These are phyloP conservation scores for Trifolium fragiferum DNA, from an alignment of 306 rosid genomes.

Conservation along the genomic window DNA sequence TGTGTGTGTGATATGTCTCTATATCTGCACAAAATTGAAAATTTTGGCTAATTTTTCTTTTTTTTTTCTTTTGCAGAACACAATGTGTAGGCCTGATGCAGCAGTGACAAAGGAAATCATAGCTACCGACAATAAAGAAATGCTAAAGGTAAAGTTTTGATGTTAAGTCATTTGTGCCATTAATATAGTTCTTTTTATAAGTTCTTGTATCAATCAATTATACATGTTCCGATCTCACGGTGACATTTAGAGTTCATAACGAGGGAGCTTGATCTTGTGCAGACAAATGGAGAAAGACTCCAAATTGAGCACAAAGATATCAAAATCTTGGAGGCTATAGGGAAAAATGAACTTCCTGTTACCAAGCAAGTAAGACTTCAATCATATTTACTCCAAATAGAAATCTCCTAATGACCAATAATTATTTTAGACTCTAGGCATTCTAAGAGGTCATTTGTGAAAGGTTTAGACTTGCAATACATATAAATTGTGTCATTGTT, in stretches of 20 bases:
- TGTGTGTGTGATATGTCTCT: no score
- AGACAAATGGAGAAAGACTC: slow-evolving; percentile 37
- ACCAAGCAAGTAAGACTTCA: slow-evolving; percentile 44
- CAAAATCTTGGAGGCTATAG: slow-evolving; percentile 40
- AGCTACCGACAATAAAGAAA: slow-evolving; percentile 30
- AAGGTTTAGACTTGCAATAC: background rate
- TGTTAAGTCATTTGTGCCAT: no score
- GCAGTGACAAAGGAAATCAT: slow-evolving; percentile 35
- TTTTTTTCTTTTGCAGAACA: slow-evolving; percentile 33
- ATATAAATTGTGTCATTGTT: background rate
- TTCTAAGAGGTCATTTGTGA: slow-evolving; percentile 10
- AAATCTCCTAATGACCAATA: background rate
- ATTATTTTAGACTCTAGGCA: slow-evolving; percentile 11
- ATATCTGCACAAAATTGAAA: slow-evolving; percentile 8
- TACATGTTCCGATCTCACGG: background rate
- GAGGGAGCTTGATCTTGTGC: slow-evolving; percentile 27
- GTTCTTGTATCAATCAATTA: slow-evolving; percentile 4
- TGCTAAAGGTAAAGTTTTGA: slow-evolving; percentile 41
- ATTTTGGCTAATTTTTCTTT: slow-evolving; percentile 4
- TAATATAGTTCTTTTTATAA: background rate
- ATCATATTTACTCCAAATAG: slow-evolving; percentile 11
- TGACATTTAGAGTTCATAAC: background rate
- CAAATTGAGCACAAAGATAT: slow-evolving; percentile 24
- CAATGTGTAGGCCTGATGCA: slow-evolving; percentile 16
- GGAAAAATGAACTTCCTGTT: slow-evolving; percentile 40